These are phyloP conservation scores for Tolypocladium pustulatum DNA, from an alignment of 2,329 filamentous ascomycete genomes.

Conservation along the genomic window DNA sequence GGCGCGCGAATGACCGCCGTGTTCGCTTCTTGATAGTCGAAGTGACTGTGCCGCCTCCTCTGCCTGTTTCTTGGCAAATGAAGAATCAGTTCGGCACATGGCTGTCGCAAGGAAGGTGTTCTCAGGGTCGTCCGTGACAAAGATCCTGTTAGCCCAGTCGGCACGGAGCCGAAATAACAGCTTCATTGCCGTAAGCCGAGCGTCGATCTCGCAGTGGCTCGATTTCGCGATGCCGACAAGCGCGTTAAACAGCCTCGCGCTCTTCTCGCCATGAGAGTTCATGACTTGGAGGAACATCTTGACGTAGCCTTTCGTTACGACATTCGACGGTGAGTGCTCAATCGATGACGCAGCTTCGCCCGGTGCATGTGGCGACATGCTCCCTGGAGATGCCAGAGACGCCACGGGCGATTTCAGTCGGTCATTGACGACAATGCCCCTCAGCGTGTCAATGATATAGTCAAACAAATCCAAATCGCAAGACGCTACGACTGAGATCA, in stretches of 20 bases:
- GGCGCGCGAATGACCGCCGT: constrained; percentile 24
- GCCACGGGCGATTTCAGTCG: constrained; percentile 30
- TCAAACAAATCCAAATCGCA: constrained; percentile 49
- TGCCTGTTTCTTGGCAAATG: constrained; percentile 37
- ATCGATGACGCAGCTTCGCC: constrained; percentile 13
- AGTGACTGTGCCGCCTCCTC: constrained; percentile 38
- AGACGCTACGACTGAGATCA: constrained; percentile 52
- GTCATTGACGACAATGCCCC: constrained; percentile 38
- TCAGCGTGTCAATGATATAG: constrained; percentile 42
- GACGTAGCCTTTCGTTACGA: constrained; percentile 61
- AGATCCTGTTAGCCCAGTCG: constrained; percentile 69
- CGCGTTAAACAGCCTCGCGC: constrained; percentile 49
- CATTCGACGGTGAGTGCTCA: constrained; percentile 51
- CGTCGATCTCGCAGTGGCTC: constrained; percentile 51
- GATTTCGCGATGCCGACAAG: constrained; percentile 54
- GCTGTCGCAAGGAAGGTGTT: constrained; percentile 62
- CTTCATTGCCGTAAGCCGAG: constrained; percentile 65
- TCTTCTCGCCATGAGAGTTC: constrained; percentile 54
- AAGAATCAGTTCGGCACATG: constrained; percentile 54
- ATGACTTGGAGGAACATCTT: constrained; percentile 68
- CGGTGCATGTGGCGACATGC: constrained; percentile 9
- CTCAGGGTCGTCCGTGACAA: constrained; percentile 60
- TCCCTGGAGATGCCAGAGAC: constrained; percentile 15
- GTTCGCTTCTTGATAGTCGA: constrained; percentile 34
- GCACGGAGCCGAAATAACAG: constrained; percentile 74